Evolutionary conservation across 2,329 filamentous ascomycete genomes (phyloP).

Genomic region (Colletotrichum filicis): DNA sequence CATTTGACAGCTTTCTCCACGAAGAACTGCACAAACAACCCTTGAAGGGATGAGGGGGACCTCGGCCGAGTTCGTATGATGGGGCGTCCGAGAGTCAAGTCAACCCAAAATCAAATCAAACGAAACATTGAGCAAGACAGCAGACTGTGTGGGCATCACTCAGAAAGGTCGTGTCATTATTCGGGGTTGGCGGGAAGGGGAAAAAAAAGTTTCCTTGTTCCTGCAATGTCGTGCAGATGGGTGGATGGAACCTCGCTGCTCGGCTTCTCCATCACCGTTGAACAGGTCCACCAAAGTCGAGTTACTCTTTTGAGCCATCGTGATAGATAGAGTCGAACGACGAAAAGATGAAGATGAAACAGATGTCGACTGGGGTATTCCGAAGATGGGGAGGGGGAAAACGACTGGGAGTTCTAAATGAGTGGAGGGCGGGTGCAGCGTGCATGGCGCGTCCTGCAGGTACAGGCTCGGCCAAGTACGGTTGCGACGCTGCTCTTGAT

Average conservation of each 20-base stretch:
- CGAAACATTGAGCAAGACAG: background rate
- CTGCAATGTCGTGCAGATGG: constrained; percentile 31
- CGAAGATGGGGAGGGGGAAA: too few species aligned
- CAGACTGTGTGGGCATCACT: background rate
- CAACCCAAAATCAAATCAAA: background rate
- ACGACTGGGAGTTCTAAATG: background rate
- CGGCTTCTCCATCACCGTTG: background rate
- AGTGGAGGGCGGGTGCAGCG: constrained; percentile 23
- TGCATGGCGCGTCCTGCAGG: constrained; percentile 26
- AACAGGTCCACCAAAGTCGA: background rate
- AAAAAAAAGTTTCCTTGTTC: background rate
- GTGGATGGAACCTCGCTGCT: constrained; percentile 1
- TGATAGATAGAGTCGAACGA: constrained; percentile 20
- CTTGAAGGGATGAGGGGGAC: background rate
- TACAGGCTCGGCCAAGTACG: constrained; percentile 11
- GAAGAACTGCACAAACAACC: background rate
- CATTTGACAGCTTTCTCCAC: background rate
- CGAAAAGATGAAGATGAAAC: constrained; percentile 28
- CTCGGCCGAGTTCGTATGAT: constrained; percentile 9
- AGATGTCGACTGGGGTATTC: background rate
- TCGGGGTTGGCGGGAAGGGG: background rate
- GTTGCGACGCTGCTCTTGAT: background rate
- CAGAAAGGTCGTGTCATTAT: constrained; percentile 9
- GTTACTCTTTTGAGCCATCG: constrained; percentile 16
- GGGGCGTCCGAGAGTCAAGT: background rate